A percentile compares a stretch with the other conserved stretches of the same genome.
Conservation (phyloP, 495 filamentous ascomycete genomes). For the Astrocystis sublimbata region DNA sequence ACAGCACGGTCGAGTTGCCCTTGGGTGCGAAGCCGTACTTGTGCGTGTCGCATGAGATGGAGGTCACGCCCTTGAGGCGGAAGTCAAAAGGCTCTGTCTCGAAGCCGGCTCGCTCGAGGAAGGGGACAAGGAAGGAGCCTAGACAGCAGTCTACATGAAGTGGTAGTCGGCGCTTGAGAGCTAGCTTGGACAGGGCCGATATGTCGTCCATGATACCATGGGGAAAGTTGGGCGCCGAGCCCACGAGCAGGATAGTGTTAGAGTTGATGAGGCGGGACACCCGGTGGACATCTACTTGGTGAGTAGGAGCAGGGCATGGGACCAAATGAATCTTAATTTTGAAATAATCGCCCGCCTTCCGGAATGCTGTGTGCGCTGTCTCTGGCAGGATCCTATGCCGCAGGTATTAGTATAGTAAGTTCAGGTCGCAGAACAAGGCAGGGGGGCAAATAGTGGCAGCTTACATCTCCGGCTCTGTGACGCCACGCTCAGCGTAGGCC, state of each 20-base stretch:
- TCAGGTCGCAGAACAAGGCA: slow-evolving; percentile 1
- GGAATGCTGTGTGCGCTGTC: slow-evolving; percentile 94
- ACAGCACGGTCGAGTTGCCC: slow-evolving; percentile 88
- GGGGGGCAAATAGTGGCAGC: slow-evolving; percentile 15
- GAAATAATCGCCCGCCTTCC: slow-evolving; percentile 93
- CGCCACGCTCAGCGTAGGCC: slow-evolving; percentile 75
- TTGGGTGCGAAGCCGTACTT: slow-evolving; percentile 99
- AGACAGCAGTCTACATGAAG: slow-evolving; percentile 98
- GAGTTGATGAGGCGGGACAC: slow-evolving; percentile 87
- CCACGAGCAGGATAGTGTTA: slow-evolving; percentile 95
- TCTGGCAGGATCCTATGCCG: slow-evolving; percentile 83
- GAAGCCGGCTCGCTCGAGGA: slow-evolving; percentile 89
- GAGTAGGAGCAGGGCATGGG: slow-evolving; percentile 77
- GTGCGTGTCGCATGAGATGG: slow-evolving; percentile 94
- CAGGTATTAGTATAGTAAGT: background rate
- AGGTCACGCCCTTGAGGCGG: slow-evolving; percentile 87
- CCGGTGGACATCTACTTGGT: slow-evolving; percentile 76
- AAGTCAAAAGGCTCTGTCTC: slow-evolving; percentile 89
- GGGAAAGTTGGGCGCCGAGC: slow-evolving; percentile 95
- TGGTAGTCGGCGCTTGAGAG: slow-evolving; percentile 72
- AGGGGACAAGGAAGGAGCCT: slow-evolving; percentile 90
- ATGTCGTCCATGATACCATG: slow-evolving; percentile 99
- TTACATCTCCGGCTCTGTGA: slow-evolving; percentile 95
- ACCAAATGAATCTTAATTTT: slow-evolving; percentile 93
- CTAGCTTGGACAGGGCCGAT: slow-evolving; percentile 77